Evolutionary conservation across 345 rosid genomes (phyloP).

Genomic region (Mangifera indica): DNA sequence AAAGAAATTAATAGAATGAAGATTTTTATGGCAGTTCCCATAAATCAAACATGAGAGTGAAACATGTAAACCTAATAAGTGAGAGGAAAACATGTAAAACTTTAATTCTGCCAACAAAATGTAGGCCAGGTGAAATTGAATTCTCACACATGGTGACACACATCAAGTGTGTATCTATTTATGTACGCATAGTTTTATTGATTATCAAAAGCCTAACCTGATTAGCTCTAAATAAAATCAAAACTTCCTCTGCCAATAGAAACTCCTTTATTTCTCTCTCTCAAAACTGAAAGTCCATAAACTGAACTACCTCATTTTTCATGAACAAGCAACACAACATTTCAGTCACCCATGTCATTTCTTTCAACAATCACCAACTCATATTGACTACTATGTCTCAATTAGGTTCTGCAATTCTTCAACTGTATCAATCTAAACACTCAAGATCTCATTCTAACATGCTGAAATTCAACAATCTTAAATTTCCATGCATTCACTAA

Average conservation of each 20-base stretch:
- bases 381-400: neutral
- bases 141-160: slow-evolving; percentile 4
- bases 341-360: neutral
- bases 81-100: neutral
- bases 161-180: too few relatives aligned
- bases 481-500: neutral
- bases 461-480: neutral
- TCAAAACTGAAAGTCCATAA: neutral
- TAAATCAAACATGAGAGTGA: neutral
- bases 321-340: neutral
- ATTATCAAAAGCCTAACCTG: neutral
- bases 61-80: neutral
- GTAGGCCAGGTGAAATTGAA: slow-evolving; percentile 6
- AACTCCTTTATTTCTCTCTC: neutral
- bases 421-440: neutral
- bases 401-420: neutral
- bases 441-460: neutral
- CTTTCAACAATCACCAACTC: neutral
- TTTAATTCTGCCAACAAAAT: neutral
- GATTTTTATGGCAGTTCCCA: neutral
- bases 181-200: too few relatives aligned
- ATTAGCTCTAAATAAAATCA: neutral
- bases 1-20: neutral
- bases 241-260: neutral
- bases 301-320: neutral